Evolutionary conservation across 2,329 filamentous ascomycete genomes (phyloP), one percentile per base, ranked within the genome.

Genomic region (Sporothrix inflata): DNA sequence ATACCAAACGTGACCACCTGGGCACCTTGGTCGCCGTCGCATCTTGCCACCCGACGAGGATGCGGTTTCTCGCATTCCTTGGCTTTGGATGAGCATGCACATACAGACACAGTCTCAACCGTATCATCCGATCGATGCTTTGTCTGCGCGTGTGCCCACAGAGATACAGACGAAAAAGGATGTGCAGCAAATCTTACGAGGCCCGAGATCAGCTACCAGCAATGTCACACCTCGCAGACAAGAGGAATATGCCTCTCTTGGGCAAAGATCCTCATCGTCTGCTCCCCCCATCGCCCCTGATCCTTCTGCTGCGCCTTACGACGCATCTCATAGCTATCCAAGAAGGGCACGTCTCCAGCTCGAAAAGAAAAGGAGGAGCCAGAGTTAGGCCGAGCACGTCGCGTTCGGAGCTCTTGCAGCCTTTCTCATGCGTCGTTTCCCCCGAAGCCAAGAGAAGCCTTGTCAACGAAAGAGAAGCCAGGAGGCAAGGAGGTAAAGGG

Each of bases 221-320:
- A 67, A 69, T 69, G 49, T 21, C 14, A 34, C 47, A 55, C 49
- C 16, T 27, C 49, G 11, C 16, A n/a, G 30, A 1, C 42, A 51
- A 38, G 42, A 38, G 34, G 8, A 55, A 69, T 69, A 51, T 55
- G 30, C 49, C 66, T 45, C 11, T 53, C 34, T 69, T 69, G 47
- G 66, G 66, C 34, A 69, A 69, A 55, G 66, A 69, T 69, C 47
- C 30, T 14, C 49, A 16, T 27, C 14, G 30, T 42, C 47, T 55
- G 12, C n/a, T 8, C 21, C 19, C 61, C n/a, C 8, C 24, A 1
- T n/a, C 42, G 19, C 19, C 6, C 42, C 34, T 24, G 34, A 42
- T 40, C n/a, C 38, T 66, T 30, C 30, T 16, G 16, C 30, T 68
- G 47, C 30, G 47, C 27, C 4, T 38, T 53, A 34, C 21, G 6